Percentiles rank a stretch among this genome's conserved stretches.
Conservation (phyloP, 257 asterid species). For the Cinchona pubescens region DNA sequence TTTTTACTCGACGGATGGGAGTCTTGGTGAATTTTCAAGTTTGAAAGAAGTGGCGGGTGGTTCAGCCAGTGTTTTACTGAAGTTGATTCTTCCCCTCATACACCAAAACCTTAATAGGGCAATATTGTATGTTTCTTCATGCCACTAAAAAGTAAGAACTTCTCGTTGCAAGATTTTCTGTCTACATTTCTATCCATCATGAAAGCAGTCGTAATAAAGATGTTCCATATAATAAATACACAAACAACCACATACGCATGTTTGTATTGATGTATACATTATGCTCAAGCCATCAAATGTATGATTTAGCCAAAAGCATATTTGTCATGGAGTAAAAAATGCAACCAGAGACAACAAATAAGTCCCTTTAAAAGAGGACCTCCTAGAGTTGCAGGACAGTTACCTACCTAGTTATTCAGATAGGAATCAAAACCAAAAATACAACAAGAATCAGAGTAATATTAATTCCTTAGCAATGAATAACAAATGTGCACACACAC, state of each 20-base stretch:
- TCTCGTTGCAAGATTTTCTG: neutral
- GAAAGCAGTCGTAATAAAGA: neutral
- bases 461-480: neutral
- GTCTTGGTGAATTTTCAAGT: neutral
- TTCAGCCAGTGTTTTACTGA: no score
- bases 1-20: neutral
- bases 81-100: neutral
- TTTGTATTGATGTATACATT: no score
- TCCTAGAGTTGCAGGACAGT: no score
- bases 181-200: no score
- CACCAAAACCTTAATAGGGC: neutral
- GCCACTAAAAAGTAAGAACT: neutral
- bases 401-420: no score
- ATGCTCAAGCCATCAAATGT: no score
- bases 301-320: no score
- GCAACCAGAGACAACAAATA: no score
- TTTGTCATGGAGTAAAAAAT: no score
- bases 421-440: no score
- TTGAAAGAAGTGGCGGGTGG: neutral
- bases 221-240: neutral
- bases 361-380: no score
- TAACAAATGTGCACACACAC: neutral
- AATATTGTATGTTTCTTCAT: no score
- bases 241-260: neutral
- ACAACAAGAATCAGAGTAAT: neutral